Evolutionary conservation across 371 early-diverging fungal species (phyloP).

Genomic region (Circinella umbellata): DNA sequence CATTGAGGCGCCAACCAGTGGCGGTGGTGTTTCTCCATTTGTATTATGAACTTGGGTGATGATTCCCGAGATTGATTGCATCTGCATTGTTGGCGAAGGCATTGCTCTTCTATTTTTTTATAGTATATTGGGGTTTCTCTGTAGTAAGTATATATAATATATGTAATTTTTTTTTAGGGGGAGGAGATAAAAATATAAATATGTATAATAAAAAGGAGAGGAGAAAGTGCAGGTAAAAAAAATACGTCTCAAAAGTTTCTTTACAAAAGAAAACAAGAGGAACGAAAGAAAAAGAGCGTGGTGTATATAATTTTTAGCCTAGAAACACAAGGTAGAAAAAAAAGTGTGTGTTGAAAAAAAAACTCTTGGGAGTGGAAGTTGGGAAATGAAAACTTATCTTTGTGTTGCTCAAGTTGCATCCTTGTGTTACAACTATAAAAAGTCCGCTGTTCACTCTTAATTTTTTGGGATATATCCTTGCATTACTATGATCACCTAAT

Average conservation of each 20-base stretch:
- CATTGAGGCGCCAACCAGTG: slow-evolving; percentile 77
- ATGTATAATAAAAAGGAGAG: background rate
- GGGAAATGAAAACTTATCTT: background rate
- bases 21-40: slow-evolving; percentile 79
- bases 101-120: background rate
- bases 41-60: slow-evolving; percentile 67
- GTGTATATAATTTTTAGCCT: background rate
- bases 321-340: background rate
- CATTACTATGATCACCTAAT: background rate
- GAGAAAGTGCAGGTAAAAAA: background rate
- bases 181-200: background rate
- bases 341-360: background rate
- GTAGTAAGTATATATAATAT: background rate
- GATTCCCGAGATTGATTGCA: slow-evolving; percentile 69
- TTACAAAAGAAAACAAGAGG: background rate
- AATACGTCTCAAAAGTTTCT: no score
- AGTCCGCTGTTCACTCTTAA: background rate
- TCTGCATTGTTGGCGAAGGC: slow-evolving; percentile 27
- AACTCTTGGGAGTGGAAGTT: background rate
- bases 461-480: background rate
- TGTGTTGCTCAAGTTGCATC: slow-evolving; percentile 2
- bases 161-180: background rate
- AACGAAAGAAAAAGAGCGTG: slow-evolving; percentile 1
- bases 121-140: background rate
- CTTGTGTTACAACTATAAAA: background rate